Percentiles rank a stretch among this genome's conserved stretches.
These are phyloP conservation scores for Rhodotorula sp. DNA, from an alignment of 1,284 basidiomycete genomes.

Conservation along the genomic window DNA sequence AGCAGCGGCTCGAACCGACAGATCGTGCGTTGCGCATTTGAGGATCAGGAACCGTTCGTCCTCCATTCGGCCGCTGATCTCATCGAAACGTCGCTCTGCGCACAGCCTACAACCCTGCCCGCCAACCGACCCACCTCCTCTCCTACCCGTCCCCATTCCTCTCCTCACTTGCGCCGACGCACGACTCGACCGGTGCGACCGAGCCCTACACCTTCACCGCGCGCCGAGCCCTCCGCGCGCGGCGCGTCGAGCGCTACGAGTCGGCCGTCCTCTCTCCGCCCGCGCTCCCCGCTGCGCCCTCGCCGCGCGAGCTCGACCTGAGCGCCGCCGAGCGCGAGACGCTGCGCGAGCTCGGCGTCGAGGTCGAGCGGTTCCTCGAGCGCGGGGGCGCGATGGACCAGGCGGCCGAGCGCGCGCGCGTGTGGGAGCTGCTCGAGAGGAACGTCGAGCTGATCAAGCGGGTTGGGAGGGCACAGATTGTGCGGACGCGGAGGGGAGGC, in stretches of 20 bases:
- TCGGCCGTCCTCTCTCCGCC: neutral
- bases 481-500: neutral
- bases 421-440: neutral
- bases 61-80: too few species aligned
- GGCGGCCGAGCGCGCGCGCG: too few species aligned
- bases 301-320: neutral
- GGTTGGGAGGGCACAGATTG: constrained; percentile 3
- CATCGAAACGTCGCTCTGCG: too few species aligned
- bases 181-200: constrained; percentile 40
- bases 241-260: constrained; percentile 4
- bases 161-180: constrained; percentile 37
- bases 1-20: neutral
- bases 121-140: constrained; percentile 5
- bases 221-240: constrained; percentile 1
- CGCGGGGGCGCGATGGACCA: neutral
- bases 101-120: constrained; percentile 1
- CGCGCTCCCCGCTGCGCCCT: neutral
- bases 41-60: neutral
- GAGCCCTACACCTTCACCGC: constrained; percentile 24
- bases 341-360: neutral
- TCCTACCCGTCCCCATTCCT: constrained; percentile 10
- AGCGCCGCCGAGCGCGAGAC: neutral
- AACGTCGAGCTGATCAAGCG: neutral
- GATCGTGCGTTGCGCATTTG: neutral
- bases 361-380: neutral